Percentiles rank a stretch among this genome's conserved stretches.
Conservation (phyloP, 2,329 filamentous ascomycete genomes). For the Knufia fluminis region DNA sequence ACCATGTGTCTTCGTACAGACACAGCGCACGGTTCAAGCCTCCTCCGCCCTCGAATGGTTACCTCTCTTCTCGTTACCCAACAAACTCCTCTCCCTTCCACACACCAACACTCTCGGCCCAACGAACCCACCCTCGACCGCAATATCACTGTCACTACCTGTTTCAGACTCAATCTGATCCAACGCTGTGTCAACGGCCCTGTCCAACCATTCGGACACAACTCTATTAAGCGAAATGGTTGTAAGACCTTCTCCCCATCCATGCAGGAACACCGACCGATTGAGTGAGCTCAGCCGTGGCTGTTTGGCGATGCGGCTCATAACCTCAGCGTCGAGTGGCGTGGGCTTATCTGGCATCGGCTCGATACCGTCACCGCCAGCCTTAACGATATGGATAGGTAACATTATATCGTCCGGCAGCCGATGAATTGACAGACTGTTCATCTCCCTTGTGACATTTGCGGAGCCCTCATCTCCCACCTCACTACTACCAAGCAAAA, state of each 20-base stretch:
- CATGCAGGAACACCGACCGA: constrained; percentile 60
- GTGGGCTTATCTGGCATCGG: background rate
- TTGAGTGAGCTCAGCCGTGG: constrained; percentile 52
- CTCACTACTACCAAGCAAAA: constrained; percentile 47
- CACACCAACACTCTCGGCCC: constrained; percentile 58
- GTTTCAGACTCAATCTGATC: constrained; percentile 9
- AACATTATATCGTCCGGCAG: constrained; percentile 49
- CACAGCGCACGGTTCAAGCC: too few relatives aligned
- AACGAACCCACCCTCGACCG: constrained; percentile 33
- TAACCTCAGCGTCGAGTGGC: background rate
- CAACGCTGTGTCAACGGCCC: constrained; percentile 15
- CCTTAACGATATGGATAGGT: constrained; percentile 50
- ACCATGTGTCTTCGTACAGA: too few relatives aligned
- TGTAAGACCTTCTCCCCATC: constrained; percentile 55
- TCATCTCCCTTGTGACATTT: constrained; percentile 36
- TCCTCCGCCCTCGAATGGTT: too few relatives aligned
- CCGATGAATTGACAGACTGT: constrained; percentile 29
- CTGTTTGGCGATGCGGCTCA: constrained; percentile 4
- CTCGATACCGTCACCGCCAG: background rate
- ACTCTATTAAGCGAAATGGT: constrained; percentile 64
- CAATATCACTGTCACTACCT: constrained; percentile 30
- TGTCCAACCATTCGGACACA: constrained; percentile 57
- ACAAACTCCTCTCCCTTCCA: constrained; percentile 55
- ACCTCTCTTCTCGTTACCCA: constrained; percentile 52
- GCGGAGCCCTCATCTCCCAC: constrained; percentile 31